Evolutionary conservation across 768 basidiomycete genomes (phyloP).

Genomic region (Serendipita vermifera): DNA sequence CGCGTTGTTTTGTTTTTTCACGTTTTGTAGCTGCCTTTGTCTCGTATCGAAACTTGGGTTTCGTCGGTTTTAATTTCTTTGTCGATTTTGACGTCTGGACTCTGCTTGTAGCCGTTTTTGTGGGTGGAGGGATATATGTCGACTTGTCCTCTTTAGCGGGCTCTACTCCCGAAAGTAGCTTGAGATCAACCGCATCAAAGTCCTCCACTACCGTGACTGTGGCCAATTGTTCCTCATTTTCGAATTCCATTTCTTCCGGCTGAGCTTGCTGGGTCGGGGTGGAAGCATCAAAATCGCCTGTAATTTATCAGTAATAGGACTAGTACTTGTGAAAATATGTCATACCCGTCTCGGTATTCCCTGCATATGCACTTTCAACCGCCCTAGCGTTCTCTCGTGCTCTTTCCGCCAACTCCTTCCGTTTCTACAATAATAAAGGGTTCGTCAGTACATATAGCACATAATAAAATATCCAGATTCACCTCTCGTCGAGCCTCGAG

Average conservation of each 20-base stretch:
- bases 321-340: background rate
- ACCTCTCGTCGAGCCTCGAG: constrained; percentile 71
- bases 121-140: constrained; percentile 20
- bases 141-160: constrained; percentile 12
- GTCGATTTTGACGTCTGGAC: constrained; percentile 12
- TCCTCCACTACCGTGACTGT: constrained; percentile 89
- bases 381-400: constrained; percentile 64
- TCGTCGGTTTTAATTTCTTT: constrained; percentile 17
- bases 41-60: constrained; percentile 50
- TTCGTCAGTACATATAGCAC: background rate
- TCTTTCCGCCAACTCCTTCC: constrained; percentile 62
- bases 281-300: background rate
- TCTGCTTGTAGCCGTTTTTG: constrained; percentile 12
- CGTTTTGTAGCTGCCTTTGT: constrained; percentile 51
- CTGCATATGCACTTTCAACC: constrained; percentile 49
- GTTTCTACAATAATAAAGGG: constrained; percentile 38
- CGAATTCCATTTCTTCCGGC: constrained; percentile 42
- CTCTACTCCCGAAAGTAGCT: constrained; percentile 25
- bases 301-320: background rate
- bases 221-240: constrained; percentile 72
- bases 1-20: constrained; percentile 49
- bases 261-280: background rate
- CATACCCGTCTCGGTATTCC: background rate
- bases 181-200: constrained; percentile 59
- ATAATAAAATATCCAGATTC: constrained; percentile 17